Base-by-base conservation (phyloP, 768 basidiomycete species). In the Omphalotus guepiniiformis region DNA sequence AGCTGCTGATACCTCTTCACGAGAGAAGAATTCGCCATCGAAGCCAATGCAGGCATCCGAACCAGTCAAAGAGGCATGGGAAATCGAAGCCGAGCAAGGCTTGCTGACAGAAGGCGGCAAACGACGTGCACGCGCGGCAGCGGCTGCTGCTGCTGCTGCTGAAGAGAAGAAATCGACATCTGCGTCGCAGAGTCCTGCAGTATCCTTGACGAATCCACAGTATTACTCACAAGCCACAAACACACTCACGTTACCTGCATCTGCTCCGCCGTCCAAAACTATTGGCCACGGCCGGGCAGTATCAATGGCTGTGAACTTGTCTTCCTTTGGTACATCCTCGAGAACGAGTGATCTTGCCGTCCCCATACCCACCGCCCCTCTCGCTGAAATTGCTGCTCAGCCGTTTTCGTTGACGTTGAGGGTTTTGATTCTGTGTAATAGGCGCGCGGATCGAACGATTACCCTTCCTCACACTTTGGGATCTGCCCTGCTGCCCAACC, bases 31-130 rank as follows among this genome's bases (percentile, higher is more conserved):
- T 3, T 22, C 25, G 11, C 46, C 53, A 4, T 48, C 56, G 16
- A 50, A 54, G 19, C 62, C 58, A 26, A 63, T n/a, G 13, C 18
- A 16, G 18, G 22, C 32, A 45, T 5, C 65, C 42, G 73, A 69
- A 35, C 62, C 73, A 0, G 56, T 70, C 9, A 88, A 85, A 57
- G 88, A 89, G 57, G 60, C 72, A n/a, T 89, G 87, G 87, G 88
- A 90, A 54, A 72, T 85, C 25, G 86, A 88, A 50, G 85, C 83
- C 1, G 86, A 89, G 56, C 82, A 82, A 50, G 86, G 85, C 1
- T 59, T 89, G 39, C 58, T 84, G 25, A 86, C 86, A 0, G 89
- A 89, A 55, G 88, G 85, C 16, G 85, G 82, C 15, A 78, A 75
- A 54, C 69, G 86, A 28, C 75, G 84, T 16, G 80, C 82, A 18